Evolutionary conservation across 257 asterid genomes (phyloP).

Genomic region (Fraxinus cuspidata): DNA sequence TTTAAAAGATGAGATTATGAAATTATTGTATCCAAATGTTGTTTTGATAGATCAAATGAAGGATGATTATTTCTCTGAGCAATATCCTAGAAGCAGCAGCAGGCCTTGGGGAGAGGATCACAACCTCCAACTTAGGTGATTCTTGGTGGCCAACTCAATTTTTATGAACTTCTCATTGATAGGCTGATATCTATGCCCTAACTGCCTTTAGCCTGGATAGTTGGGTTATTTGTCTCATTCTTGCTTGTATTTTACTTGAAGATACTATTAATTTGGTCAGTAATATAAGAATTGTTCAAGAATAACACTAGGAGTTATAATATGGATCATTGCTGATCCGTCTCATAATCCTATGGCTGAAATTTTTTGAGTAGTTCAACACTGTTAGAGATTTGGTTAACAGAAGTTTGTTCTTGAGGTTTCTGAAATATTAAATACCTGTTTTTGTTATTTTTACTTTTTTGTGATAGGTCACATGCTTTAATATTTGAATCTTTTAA

Average conservation of each 20-base stretch:
- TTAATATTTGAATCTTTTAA: background rate
- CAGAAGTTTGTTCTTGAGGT: background rate
- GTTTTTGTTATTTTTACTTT: background rate
- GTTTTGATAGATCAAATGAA: conserved; percentile 86
- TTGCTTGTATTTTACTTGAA: background rate
- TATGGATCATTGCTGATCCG: background rate
- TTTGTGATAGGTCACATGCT: background rate
- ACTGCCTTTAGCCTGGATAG: conserved; percentile 12
- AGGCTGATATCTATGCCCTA: conserved; percentile 21
- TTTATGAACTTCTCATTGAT: conserved; percentile 18
- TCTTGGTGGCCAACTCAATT: conserved; percentile 28
- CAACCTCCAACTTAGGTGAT: conserved; percentile 83
- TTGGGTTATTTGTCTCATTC: conserved; percentile 19
- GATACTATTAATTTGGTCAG: conserved; percentile 18
- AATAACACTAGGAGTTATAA: background rate
- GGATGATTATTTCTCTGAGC: conserved; percentile 46
- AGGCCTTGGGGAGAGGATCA: conserved; percentile 86
- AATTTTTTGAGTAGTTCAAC: background rate
- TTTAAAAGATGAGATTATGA: conserved; percentile 73
- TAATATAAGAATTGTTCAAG: conserved; percentile 1
- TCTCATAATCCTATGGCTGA: background rate
- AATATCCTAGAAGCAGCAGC: conserved; percentile 52
- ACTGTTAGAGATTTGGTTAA: background rate
- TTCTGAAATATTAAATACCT: background rate
- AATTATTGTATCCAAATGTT: conserved; percentile 77